These are phyloP conservation scores for Oenanthe javanica DNA, from an alignment of 140 eudicot genomes.

Conservation along the genomic window DNA sequence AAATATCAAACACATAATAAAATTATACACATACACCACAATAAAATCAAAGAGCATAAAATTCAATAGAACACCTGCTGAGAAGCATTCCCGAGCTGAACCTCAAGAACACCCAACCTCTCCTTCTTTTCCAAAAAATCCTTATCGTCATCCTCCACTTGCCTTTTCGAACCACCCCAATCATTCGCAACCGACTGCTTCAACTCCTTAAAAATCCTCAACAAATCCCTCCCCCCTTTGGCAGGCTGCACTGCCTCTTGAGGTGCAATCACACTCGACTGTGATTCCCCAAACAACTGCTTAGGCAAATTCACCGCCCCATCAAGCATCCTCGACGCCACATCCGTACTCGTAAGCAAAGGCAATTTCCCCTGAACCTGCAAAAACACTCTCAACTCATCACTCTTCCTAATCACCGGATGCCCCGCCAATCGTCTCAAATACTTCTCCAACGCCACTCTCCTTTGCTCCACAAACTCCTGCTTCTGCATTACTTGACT, in stretches of 20 bases:
- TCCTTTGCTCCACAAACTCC: conserved; percentile 81
- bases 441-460: conserved; percentile 72
- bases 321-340: conserved; percentile 74
- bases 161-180: conserved; percentile 55
- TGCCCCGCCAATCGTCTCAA: conserved; percentile 55
- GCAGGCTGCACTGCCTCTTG: conserved; percentile 78
- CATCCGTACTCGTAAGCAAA: conserved; percentile 44
- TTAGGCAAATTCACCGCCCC: conserved; percentile 74
- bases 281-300: conserved; percentile 65
- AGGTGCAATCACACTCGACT: conserved; percentile 41
- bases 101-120: conserved; percentile 53
- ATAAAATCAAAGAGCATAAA: not conserved
- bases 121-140: conserved; percentile 68
- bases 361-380: conserved; percentile 77
- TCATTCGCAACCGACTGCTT: conserved; percentile 68
- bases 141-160: conserved; percentile 60
- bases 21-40: not conserved
- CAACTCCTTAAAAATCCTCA: conserved; percentile 77
- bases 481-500: conserved; percentile 89
- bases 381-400: conserved; percentile 86
- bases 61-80: conserved; percentile 44
- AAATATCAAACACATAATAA: conserved; percentile 8
- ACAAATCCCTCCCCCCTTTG: conserved; percentile 75
- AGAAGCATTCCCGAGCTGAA: conserved; percentile 54
- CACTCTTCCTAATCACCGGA: conserved; percentile 68